Base-by-base conservation (phyloP, 495 filamentous ascomycete genomes). In the Lophiostoma macrostomum region DNA sequence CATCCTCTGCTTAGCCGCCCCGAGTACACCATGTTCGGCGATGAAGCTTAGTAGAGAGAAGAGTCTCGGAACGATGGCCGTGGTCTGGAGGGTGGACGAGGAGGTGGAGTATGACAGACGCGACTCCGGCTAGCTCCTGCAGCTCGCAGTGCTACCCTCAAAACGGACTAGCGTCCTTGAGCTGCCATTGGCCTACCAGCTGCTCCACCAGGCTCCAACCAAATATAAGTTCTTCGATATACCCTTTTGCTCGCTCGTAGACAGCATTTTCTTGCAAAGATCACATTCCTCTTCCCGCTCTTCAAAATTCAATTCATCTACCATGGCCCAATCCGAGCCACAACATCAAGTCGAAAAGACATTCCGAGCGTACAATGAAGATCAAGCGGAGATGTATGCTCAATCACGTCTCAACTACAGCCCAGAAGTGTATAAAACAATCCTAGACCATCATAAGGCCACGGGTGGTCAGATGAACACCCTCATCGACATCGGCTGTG, bases 401-500 rank as follows among this genome's bases (percentile, higher is more conserved):
- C 44, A 67, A 16, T 34, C 36, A 31, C 76, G 79, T 5, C 64
- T 56, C 5, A 53, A 68, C 25, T 80, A 79, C 55, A 60, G 69
- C 35, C 64, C 69, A 2, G 56, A 48, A 1, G 36, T 82, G 3
- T 78, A 76, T 64, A 44, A 74, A n/a, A 43, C 58, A n/a, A 66
- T 83, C 54, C 37, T 78, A 3, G 50, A 73, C 40, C 63, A 78
- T 42, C 80, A 84, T 57, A 54, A 52, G 2, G 58, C 70, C 5
- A 78, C 72, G 4, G 76, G 74, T 18, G 80, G 81, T 0, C 31
- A 71, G 23, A 58, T 77, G 25, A 56, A 67, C 10, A 67, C 65
- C 1, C 39, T 81, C 0, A 51, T 83, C 5, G 80, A 84, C 64
- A 67, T 80, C 2, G 80, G 81, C 18, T 80, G 78, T 64, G 80